A percentile compares a stretch with the other conserved stretches of the same genome.
Conservation (phyloP, 208 protist genomes). For the Crithidia thermophila region DNA sequence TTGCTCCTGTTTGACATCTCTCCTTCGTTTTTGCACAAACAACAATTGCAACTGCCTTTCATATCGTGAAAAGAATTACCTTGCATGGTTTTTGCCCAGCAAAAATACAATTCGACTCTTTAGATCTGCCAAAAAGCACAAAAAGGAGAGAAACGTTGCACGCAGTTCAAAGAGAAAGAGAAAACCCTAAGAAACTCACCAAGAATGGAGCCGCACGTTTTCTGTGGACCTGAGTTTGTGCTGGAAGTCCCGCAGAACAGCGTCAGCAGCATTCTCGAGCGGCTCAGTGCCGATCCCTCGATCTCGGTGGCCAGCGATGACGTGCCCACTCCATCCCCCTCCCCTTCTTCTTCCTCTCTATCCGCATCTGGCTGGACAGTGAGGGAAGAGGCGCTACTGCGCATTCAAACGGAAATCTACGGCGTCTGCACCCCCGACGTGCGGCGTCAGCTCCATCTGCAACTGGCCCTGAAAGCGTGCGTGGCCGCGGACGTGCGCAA, state of each 20-base stretch:
- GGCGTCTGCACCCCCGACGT: conserved; percentile 80
- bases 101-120: no score
- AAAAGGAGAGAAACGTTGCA: neutral
- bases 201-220: conserved; percentile 96
- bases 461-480: conserved; percentile 54
- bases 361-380: conserved; percentile 97
- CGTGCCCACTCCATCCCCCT: neutral
- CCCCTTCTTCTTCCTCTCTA: neutral
- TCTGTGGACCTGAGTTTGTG: conserved; percentile 94
- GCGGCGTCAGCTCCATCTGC: conserved; percentile 51
- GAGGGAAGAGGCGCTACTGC: conserved; percentile 89
- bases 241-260: conserved; percentile 94
- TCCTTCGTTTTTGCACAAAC: no score
- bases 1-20: no score
- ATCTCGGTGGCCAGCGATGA: no score
- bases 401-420: conserved; percentile 93
- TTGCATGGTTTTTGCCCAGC: no score
- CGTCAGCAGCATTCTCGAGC: conserved; percentile 94
- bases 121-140: conserved; percentile 12
- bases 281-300: conserved; percentile 75
- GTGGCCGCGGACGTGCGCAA: conserved; percentile 70
- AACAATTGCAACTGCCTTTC: no score
- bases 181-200: neutral
- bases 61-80: no score
- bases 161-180: conserved; percentile 1